Evolutionary conservation across 306 rosid species (phyloP), one percentile per base, ranked within the genome.

Genomic region (Cucurbita pepo): DNA sequence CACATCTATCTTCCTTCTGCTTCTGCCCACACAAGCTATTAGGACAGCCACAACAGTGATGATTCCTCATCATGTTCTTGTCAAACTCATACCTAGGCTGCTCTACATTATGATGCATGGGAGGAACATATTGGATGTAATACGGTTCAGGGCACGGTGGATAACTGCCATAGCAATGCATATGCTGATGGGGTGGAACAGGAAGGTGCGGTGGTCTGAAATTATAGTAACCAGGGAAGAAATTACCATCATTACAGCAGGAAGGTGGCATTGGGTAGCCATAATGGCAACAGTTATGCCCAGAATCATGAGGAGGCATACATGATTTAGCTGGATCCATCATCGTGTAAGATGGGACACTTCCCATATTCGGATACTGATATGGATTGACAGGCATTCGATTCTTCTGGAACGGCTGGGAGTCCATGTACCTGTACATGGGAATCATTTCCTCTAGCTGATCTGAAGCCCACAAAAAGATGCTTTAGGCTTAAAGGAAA

Each of bases 41-140:
- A 64, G 86, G 81, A 81, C 93, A 86, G 1, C 86, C 88, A 66
- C 89, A 88, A 43, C 90, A 93, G 71, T 83, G 91, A 61, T 72
- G 59, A 5, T 48, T 79, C 47, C 67, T 48, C 0, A 83, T 80
- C 88, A 70, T 59, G 48, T 16, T 65, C 77, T 85, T 90, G 48
- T 85, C 98, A 58, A 79, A 85, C 41, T 87, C 96, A 51, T 81
- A 90, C 58, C 83, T 54, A 4, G 96, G 90, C 61, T 78, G 56
- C 71, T 90, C 89, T 83, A 77, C 74, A 10, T 75, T 50, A 19
- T 79, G 82, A 75, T 81, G 83, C 3, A 84, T 86, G 3, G 84
- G 86, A 7, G 84, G 84, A 7, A 56, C 61, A 71, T 80, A 83
- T 37, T 78, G 83, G 67, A 56, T 76, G 44, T 52, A 75, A 56